phyloP scores from a whole-genome alignment of 306 rosid species.

The Fragaria nilgerrensis region DNA sequence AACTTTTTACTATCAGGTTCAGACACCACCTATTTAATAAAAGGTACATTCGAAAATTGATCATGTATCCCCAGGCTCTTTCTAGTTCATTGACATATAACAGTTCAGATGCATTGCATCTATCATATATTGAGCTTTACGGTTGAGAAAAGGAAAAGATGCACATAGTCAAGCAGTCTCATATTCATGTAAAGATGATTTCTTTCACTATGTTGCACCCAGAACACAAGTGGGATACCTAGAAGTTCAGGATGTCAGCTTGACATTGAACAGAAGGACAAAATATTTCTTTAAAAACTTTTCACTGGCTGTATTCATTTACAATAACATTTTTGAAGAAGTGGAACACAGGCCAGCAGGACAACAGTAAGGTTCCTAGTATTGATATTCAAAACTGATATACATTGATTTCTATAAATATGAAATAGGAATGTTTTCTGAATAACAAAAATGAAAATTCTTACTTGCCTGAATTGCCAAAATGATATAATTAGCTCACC shows the following conservation, averaged over 20 bases:
- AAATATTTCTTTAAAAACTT: background rate
- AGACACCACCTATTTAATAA: background rate
- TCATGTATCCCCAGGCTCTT: background rate
- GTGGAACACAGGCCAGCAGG: background rate
- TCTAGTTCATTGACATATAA: background rate
- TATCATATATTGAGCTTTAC: background rate
- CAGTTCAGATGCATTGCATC: background rate
- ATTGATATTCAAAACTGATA: background rate
- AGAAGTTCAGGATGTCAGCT: background rate
- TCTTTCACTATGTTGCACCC: background rate
- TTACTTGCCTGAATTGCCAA: background rate
- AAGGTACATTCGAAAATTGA: background rate
- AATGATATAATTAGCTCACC: slow-evolving; percentile 38
- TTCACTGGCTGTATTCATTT: background rate
- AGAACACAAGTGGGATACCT: background rate
- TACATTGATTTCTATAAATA: background rate
- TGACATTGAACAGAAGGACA: background rate
- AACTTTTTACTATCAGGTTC: background rate
- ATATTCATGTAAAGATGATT: background rate
- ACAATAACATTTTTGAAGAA: background rate
- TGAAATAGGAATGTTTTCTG: background rate
- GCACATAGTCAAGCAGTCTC: background rate
- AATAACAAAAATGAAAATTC: background rate
- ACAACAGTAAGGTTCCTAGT: background rate
- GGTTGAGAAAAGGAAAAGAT: background rate